phyloP scores from a whole-genome alignment of 208 protist species.

The Phytomonas francai region DNA sequence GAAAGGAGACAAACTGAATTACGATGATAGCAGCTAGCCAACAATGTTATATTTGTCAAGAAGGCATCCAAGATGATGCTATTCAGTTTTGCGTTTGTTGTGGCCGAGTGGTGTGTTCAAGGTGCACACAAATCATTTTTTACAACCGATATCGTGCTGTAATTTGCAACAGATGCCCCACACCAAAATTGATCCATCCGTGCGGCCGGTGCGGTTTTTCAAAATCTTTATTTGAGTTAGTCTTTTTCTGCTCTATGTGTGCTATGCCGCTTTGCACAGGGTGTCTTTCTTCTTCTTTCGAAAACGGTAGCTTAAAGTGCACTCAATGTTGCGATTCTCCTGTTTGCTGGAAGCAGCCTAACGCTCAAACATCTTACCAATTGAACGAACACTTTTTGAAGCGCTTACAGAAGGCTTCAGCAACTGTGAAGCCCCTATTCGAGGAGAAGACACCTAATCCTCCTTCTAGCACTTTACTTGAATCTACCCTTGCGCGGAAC shows the following conservation, averaged over 20 bases:
- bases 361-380: background rate
- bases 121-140: slow-evolving; percentile 21
- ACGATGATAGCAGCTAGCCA: slow-evolving; percentile 10
- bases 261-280: slow-evolving; percentile 37
- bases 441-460: background rate
- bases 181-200: slow-evolving; percentile 13
- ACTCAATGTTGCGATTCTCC: slow-evolving; percentile 42
- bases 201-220: slow-evolving; percentile 41
- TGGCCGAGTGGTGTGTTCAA: slow-evolving; percentile 23
- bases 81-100: slow-evolving; percentile 39
- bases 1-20: background rate
- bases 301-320: slow-evolving; percentile 67
- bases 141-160: slow-evolving; percentile 30
- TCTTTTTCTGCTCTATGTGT: slow-evolving; percentile 64
- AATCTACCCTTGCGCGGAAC: background rate
- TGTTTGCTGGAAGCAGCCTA: slow-evolving; percentile 19
- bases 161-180: slow-evolving; percentile 37
- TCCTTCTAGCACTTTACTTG: background rate
- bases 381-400: slow-evolving; percentile 3
- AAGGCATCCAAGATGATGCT: slow-evolving; percentile 8
- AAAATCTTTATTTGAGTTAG: slow-evolving; percentile 16
- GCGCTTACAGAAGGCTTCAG: background rate
- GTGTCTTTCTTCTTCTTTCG: slow-evolving; percentile 54
- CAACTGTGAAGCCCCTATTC: background rate
- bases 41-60: slow-evolving; percentile 18